Percentiles rank a stretch among this genome's conserved stretches.
Conservation (phyloP, 768 basidiomycete species). For the Auricularia sp. region DNA sequence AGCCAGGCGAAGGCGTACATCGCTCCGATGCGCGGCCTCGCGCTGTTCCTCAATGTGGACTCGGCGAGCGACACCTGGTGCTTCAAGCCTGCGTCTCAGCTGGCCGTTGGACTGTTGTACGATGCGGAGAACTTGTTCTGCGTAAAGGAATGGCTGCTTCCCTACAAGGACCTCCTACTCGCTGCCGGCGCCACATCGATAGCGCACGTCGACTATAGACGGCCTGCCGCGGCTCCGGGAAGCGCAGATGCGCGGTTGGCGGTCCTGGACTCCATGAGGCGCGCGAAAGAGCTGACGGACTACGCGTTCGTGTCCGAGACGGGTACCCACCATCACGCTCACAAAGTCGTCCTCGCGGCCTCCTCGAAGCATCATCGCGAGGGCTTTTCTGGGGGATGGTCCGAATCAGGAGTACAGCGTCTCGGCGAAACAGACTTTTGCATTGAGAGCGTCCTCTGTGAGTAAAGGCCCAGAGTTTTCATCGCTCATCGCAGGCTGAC, state of each 20-base stretch:
- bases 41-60: constrained; percentile 39
- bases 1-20: constrained; percentile 11
- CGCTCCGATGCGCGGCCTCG: constrained; percentile 14
- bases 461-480: not conserved
- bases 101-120: constrained; percentile 26
- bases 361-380: not conserved
- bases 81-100: constrained; percentile 29
- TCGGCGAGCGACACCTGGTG: constrained; percentile 25
- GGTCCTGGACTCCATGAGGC: not conserved
- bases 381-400: not conserved
- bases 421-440: not conserved
- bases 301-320: not conserved
- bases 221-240: not conserved
- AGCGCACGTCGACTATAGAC: constrained; percentile 5
- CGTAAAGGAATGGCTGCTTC: constrained; percentile 16
- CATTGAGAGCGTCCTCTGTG: not conserved
- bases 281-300: not conserved
- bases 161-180: constrained; percentile 10
- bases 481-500: not conserved
- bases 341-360: not conserved
- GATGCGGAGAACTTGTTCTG: constrained; percentile 20
- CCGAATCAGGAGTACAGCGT: not conserved
- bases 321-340: not conserved
- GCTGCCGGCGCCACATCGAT: constrained; percentile 8
- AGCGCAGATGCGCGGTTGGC: not conserved